Conservation (phyloP, 441 rosid genomes). For the Biscutella auriculata region DNA sequence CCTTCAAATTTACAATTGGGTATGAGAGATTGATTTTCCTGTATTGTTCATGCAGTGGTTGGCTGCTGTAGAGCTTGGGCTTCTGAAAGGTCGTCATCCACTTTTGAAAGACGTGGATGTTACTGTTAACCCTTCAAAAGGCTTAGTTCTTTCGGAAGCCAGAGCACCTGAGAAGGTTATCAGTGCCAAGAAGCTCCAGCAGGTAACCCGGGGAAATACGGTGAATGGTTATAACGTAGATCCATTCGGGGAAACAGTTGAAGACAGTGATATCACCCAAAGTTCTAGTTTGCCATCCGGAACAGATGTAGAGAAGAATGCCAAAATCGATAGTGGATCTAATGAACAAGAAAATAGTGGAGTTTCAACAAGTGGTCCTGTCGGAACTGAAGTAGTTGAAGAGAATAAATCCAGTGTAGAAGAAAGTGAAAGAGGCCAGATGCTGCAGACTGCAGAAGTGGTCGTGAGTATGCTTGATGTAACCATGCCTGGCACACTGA, state of each 20-base stretch:
- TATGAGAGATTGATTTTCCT: constrained; percentile 21
- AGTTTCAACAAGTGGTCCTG: constrained; percentile 26
- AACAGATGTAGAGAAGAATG: constrained; percentile 23
- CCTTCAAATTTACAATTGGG: neutral
- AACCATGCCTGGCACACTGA: constrained; percentile 65
- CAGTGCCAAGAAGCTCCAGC: constrained; percentile 32
- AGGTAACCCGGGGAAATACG: constrained; percentile 28
- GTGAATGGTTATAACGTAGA: constrained; percentile 35
- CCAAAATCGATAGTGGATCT: constrained; percentile 22
- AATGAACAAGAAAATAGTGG: constrained; percentile 20
- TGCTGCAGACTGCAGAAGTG: constrained; percentile 60
- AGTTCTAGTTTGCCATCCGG: constrained; percentile 19
- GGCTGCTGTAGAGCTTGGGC: constrained; percentile 86
- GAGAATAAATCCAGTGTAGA: constrained; percentile 30
- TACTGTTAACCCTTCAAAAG: constrained; percentile 56
- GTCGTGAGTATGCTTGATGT: constrained; percentile 81
- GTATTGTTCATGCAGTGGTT: constrained; percentile 69
- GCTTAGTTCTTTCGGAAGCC: constrained; percentile 42
- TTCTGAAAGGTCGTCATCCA: constrained; percentile 96
- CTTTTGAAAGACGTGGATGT: constrained; percentile 80
- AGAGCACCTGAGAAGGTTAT: constrained; percentile 27
- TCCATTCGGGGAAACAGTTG: constrained; percentile 23
- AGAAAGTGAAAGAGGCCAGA: constrained; percentile 53
- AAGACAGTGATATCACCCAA: constrained; percentile 24
- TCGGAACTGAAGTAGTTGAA: constrained; percentile 31